Evolutionary conservation across 1,139 yeast genomes (phyloP), one percentile per base, ranked within the genome.

Genomic region (Suhomyces choctaworum): DNA sequence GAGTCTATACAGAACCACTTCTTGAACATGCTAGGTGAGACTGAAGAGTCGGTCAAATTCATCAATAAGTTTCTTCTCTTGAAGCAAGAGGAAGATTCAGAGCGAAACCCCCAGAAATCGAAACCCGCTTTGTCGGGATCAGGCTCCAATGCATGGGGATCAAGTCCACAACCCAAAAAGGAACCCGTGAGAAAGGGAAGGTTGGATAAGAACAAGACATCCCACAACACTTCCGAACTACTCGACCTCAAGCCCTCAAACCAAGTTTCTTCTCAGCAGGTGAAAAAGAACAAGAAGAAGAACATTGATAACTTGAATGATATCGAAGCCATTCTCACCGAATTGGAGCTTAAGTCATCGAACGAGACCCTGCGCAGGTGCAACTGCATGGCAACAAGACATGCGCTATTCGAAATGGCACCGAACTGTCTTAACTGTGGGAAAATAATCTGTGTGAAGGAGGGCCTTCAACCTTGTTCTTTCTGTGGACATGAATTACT

Each of bases 371-470:
- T 47, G 6, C 40, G 46, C 14, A 52, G 70, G 17, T 94, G 99
- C 54, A 76, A 82, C 45, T 94, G 99, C 53, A 82, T 80, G 76
- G 92, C 86, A 1, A 78, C 85, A 2, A 68, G 85, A 40, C 98
- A 94, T 54, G 95, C 97, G 2, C 64, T 94, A 27, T 85, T 88
- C 47, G 94, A 86, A 40, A 73, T 86, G 40, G 92, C 95, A 1
- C 98, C 98, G 0, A 94, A 94, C 56, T 94, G 99, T 52, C 62
- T 92, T 28, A 81, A 83, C 40, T 94, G 99, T 60, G 99, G 99
- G 8, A 88, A 89, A 55, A 87, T 94, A 25, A 85, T 92, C 2
- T 94, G 99, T 63, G 73, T 74, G 3, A 81, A 81, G 49, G 97
- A 94, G 54, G 97, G 97, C 0, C 57, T 80, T n/a, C 88, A 89